phyloP scores from a whole-genome alignment of 305 asterid species.

The Rubia peregrina region DNA sequence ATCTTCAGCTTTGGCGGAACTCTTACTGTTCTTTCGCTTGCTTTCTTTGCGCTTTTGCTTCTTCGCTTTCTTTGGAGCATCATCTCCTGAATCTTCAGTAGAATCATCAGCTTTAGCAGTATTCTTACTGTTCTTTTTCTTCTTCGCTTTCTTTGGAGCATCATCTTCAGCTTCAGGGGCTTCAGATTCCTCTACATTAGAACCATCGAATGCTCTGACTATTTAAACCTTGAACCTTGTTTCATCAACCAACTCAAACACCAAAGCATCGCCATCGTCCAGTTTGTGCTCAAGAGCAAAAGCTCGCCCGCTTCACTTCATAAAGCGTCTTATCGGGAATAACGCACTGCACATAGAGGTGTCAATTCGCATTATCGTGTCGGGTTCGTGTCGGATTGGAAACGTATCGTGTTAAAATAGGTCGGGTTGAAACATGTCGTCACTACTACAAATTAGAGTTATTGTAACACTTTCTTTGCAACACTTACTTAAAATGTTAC shows the following conservation, averaged over 20 bases:
- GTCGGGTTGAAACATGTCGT: too few species aligned
- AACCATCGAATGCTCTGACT: conserved; percentile 41
- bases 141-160: background rate
- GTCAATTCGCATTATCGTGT: too few species aligned
- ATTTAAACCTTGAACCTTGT: conserved; percentile 78
- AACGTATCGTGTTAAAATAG: too few species aligned
- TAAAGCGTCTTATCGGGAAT: too few species aligned
- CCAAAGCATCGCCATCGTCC: conserved; percentile 85
- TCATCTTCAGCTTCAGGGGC: conserved; percentile 28
- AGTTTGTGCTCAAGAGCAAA: conserved; percentile 80
- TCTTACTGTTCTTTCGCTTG: background rate
- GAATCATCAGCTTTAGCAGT: background rate
- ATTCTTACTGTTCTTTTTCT: background rate
- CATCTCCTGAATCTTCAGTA: background rate
- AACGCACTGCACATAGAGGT: too few species aligned
- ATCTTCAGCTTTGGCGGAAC: background rate
- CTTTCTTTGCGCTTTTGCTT: background rate
- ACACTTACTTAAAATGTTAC: too few species aligned
- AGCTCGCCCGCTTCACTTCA: too few species aligned
- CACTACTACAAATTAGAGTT: too few species aligned
- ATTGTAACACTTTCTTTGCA: too few species aligned
- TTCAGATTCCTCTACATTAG: conserved; percentile 12
- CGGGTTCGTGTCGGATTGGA: too few species aligned
- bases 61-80: conserved; percentile 10
- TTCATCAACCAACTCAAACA: conserved; percentile 64